Evolutionary conservation across 1,139 yeast genomes (phyloP), one percentile per base, ranked within the genome.

Genomic region (Yarrowia galli): DNA sequence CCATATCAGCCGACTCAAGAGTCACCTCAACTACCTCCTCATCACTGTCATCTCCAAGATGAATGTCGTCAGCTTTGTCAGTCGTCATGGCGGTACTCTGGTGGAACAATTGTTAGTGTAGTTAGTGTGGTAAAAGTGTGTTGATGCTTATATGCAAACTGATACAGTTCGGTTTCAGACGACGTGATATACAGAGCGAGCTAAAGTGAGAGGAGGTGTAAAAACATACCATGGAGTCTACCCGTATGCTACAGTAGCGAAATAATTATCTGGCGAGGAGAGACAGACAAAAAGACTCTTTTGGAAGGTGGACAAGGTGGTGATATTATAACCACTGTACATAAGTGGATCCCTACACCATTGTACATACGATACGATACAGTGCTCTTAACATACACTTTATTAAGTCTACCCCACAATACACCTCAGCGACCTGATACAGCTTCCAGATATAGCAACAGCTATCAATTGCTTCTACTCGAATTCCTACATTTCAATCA

Each of bases 111-210:
- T 16, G 38, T 8, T 40, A n/a, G 20, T 25, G 15, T n/a, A 6
- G 18, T 45, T 45, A 22, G 32, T 15, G 49, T 16, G 23, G 3
- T 32, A 36, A 35, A 36, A 36, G 32, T n/a, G 60, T 53, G 60
- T 53, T 53, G 60, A 38, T 53, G 43, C 42, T 51, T 51, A 36
- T 51, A 53, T 53, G 60, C 60, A 53, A 12, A 5, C 60, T 53
- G 45, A 53, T 56, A 42, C 49, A 56, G 48, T n/a, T n/a, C 36
- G n/a, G 60, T 22, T 36, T 36, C 60, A 36, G 60, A 18, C n/a
- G n/a, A 28, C 45, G 3, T 25, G 42, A n/a, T 10, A 16, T 13
- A 23, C 18, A n/a, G 13, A 38, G n/a, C 28, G 43, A 36, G 43
- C 45, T 22, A 36, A 35, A 32, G 16, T n/a, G 32, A 32, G 40